Base-by-base conservation (phyloP, 805 yeast species). In the Metschnikowia rubicola region DNA sequence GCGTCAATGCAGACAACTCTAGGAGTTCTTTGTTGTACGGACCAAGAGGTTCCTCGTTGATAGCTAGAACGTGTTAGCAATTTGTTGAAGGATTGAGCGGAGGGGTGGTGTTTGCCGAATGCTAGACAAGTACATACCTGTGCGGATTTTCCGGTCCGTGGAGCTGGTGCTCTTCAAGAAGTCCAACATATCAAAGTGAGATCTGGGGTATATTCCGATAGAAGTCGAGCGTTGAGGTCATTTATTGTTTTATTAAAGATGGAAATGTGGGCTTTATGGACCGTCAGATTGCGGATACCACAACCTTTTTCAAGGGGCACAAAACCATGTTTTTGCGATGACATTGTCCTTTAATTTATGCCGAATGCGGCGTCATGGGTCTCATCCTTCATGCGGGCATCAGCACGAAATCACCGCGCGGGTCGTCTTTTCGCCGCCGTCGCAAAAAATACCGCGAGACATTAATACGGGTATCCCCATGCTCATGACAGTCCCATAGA, bases 21-120 rank as follows among this genome's bases (percentile, higher is more conserved):
- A 75, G 74, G 58, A 82, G 65, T 48, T 81, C 77, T 6, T 74
- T 66, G n/a, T 80, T 77, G 8, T 78, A 77, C 0, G 84, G 84
- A 1, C 86, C 83, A 55, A 73, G 66, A 1, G 73, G 67, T 48
- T 80, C 83, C 47, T 70, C 71, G 52, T 73, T 76, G 21, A 84
- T 80, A 8, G 83, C 80, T 60, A 42, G 2, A n/a, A 38, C 8
- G 11, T 43, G 11, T 43, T 44, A 9, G 8, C 7, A n/a, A 29
- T 31, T 39, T 11, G 21, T 10, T 34, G 11, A 6, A 31, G 1
- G 6, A 11, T 31, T 31, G 34, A 8, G 11, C 7, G n/a, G 10
- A 12, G 8, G 5, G 37, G 9, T 12, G 15, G 17, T 19, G 10
- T 6, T 10, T 6, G 2, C 5, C 12, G 10, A n/a, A 15, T 8